Evolutionary conservation across 257 asterid genomes (phyloP).

Genomic region (Pogostemon cablin): DNA sequence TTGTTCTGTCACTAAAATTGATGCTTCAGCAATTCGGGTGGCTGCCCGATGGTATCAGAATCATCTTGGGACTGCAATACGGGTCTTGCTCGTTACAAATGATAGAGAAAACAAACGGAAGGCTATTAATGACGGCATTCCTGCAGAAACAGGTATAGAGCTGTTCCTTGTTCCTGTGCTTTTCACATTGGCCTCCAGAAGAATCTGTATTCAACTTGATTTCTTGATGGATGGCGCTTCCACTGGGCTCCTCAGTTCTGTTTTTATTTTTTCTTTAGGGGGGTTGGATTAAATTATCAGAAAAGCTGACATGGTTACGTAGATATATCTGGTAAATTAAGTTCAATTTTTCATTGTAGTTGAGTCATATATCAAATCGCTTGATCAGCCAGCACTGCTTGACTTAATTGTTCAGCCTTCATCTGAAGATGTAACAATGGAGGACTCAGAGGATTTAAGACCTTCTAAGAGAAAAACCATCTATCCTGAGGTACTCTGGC

Average conservation of each 20-base stretch:
- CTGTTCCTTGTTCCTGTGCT: conserved; percentile 26
- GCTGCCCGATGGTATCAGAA: conserved; percentile 95
- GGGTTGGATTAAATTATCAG: conserved; percentile 4
- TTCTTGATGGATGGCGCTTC: conserved; percentile 20
- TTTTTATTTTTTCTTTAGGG: background rate
- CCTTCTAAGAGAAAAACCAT: conserved; percentile 89
- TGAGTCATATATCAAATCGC: conserved; percentile 87
- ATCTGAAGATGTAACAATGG: conserved; percentile 75
- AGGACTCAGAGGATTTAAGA: conserved; percentile 84
- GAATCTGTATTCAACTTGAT: conserved; percentile 13
- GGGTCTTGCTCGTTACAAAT: conserved; percentile 79
- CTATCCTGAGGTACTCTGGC: conserved; percentile 71
- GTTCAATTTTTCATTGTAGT: conserved; percentile 53
- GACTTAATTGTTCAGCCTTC: conserved; percentile 92
- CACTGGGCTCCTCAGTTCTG: conserved; percentile 12
- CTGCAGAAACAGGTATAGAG: conserved; percentile 81
- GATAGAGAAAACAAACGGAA: conserved; percentile 89
- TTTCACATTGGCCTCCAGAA: conserved; percentile 7
- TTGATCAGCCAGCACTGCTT: conserved; percentile 83
- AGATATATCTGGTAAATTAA: conserved; percentile 23
- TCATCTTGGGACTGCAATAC: conserved; percentile 68
- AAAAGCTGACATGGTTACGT: conserved; percentile 27
- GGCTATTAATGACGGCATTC: conserved; percentile 78
- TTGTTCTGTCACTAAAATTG: conserved; percentile 30
- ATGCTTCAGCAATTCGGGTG: conserved; percentile 80